phyloP scores from a whole-genome alignment of 2,329 filamentous ascomycete species.

The Plenodomus tracheiphilus region DNA sequence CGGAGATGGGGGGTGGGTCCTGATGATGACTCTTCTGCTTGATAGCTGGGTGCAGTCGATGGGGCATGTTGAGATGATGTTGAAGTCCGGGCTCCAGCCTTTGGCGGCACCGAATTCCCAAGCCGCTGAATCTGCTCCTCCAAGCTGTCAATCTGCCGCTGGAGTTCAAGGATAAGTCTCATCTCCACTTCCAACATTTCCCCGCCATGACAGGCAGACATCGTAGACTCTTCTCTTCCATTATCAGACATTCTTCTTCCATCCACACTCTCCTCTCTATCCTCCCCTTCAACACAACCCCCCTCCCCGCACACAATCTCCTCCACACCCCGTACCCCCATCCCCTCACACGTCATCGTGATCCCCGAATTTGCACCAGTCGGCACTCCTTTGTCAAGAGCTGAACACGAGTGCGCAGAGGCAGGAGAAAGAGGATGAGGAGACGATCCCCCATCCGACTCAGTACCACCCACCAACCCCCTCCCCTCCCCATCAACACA shows the following conservation, averaged over 20 bases:
- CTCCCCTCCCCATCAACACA: neutral
- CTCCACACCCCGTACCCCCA: slow-evolving; percentile 7
- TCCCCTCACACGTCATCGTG: neutral
- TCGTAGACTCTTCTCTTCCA: too few species aligned
- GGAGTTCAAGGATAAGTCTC: neutral
- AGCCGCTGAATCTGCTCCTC: neutral
- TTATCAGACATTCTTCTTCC: too few species aligned
- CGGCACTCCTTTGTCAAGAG: too few species aligned
- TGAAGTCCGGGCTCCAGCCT: neutral
- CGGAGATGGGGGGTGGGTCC: slow-evolving; percentile 6
- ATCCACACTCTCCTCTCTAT: slow-evolving; percentile 2
- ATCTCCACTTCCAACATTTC: neutral
- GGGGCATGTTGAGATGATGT: neutral
- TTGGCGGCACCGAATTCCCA: neutral
- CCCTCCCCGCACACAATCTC: slow-evolving; percentile 5
- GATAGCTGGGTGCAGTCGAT: neutral
- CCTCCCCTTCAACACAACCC: too few species aligned
- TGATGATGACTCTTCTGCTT: slow-evolving; percentile 13
- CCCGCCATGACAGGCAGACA: too few species aligned
- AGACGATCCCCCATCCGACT: too few species aligned
- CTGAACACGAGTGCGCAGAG: too few species aligned
- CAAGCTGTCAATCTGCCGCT: neutral
- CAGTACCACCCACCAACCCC: neutral
- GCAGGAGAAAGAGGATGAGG: too few species aligned
- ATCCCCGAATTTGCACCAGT: too few species aligned